phyloP scores from a whole-genome alignment of 2,329 filamentous ascomycete species.

The Talaromyces sp. region DNA sequence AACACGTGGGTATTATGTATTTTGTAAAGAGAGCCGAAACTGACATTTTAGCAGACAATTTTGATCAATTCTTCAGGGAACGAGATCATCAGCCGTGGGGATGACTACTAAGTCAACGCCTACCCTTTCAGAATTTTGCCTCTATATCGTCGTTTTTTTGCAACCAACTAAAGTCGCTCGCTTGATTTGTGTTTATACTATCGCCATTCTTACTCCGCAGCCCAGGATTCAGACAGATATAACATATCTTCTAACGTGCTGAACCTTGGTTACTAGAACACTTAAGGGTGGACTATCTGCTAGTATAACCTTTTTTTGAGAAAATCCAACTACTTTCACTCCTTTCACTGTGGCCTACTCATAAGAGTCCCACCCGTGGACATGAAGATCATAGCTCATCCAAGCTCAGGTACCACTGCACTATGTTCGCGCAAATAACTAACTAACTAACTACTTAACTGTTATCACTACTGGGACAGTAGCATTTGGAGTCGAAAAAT shows the following conservation, averaged over 20 bases:
- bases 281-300: background rate
- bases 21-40: background rate
- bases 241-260: background rate
- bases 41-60: slow-evolving; percentile 29
- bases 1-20: slow-evolving; percentile 42
- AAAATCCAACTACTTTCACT: background rate
- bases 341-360: background rate
- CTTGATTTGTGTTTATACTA: background rate
- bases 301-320: background rate
- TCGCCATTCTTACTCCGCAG: background rate
- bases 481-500: no score
- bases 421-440: no score
- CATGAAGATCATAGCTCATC: background rate
- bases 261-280: background rate
- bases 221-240: background rate
- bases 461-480: no score
- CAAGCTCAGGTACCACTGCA: no score
- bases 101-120: slow-evolving; percentile 26
- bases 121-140: background rate
- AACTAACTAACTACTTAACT: no score
- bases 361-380: background rate
- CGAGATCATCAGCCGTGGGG: slow-evolving; percentile 38
- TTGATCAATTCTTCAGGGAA: slow-evolving; percentile 37
- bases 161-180: slow-evolving; percentile 4
- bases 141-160: background rate